Base-by-base conservation (phyloP, 257 asterid genomes). In the Linaria vulgaris region DNA sequence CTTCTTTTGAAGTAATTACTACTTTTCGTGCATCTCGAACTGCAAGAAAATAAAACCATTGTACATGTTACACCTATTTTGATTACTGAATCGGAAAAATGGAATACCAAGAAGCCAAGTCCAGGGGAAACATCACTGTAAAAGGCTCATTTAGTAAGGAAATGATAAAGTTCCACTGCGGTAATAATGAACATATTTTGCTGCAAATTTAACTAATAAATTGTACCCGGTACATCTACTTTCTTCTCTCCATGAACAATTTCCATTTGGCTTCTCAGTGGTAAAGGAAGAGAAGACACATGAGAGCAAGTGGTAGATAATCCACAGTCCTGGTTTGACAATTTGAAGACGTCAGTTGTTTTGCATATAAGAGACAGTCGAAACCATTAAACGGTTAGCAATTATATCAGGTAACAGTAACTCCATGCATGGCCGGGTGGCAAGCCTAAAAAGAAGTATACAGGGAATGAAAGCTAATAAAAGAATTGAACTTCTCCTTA, bases 291-390 rank as follows among this genome's bases (percentile, higher is more conserved):
- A 59, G 67, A 74, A 58, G 92, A 82, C 52, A 82, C 85, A 3
- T 85, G 79, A 47, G 82, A 69, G 69, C 79, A 17, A 19, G 95
- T 73, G 58, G 84, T 74, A 43, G 87, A 69, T 62, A 64, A 47
- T 41, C 86, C 92, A 67, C 84, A 79, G 68, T 87, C 99, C 95
- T 91, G 84, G 61, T 56, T 75, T 51, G 60, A 63, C 61, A 72
- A 61, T 68, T 56, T 51, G 56, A 70, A 30, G 60, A 60, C 43
- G 67, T 69, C 58, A 79, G 52, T 45, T 70, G 41, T 47, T 30
- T 31, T 30, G n/a, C n/a, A n/a, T n/a, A n/a, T n/a, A n/a, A n/a
- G n/a, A 37, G 13, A 10, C 23, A 34, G 23, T 50, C 7, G 15
- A 59, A 59, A 47, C 47, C 49, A 51, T 27, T 41, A 24, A 51